phyloP scores from a whole-genome alignment of 2,329 filamentous ascomycete genomes.

The Paecilomyces fulvus region DNA sequence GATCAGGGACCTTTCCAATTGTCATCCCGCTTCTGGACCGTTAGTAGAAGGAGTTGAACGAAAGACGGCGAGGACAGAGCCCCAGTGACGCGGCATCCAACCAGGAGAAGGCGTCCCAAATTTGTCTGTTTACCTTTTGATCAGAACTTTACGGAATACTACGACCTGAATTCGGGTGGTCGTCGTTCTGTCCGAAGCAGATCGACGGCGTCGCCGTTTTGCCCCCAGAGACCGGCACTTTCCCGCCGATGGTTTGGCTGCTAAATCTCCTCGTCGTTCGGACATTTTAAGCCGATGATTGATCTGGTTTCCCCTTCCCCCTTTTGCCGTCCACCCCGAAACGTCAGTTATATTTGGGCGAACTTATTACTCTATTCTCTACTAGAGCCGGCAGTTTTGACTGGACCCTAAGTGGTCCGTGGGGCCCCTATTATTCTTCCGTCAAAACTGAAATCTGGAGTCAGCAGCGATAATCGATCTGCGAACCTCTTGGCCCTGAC shows the following conservation, averaged over 20 bases:
- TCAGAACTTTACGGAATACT: not conserved
- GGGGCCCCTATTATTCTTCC: not conserved
- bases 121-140: not conserved
- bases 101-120: not conserved
- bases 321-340: not conserved
- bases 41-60: not conserved
- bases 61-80: not conserved
- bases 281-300: not conserved
- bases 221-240: not conserved
- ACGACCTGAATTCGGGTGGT: not conserved
- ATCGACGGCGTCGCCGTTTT: not conserved
- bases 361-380: not conserved
- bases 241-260: not conserved
- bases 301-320: not conserved
- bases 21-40: not conserved
- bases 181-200: not conserved
- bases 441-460: not conserved
- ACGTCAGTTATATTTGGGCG: not conserved
- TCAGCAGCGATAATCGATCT: not conserved
- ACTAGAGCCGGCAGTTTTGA: not conserved
- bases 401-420: not conserved
- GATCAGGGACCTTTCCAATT: slow-evolving; percentile 1
- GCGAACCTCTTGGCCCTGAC: not conserved
- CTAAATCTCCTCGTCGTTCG: not conserved
- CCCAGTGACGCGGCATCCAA: not conserved